Conservation (phyloP, 2,329 filamentous ascomycete species). For the Ophiocordyceps polyrhachis-furcata region DNA sequence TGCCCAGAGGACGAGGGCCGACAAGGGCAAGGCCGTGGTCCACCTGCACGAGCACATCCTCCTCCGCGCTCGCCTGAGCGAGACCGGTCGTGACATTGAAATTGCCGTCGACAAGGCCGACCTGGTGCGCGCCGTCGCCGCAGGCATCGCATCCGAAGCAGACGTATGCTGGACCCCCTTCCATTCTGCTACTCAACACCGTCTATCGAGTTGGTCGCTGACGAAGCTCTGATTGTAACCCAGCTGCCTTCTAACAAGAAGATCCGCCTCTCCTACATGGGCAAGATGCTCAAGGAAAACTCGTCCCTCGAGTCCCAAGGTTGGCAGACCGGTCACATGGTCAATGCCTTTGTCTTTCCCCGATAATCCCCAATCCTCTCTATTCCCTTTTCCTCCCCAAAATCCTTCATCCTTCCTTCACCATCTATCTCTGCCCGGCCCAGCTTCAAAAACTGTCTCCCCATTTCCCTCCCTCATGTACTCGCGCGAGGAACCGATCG, state of each 20-base stretch:
- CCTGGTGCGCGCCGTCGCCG: slow-evolving; percentile 42
- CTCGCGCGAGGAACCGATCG: neutral
- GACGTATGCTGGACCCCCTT: slow-evolving; percentile 2
- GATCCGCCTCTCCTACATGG: slow-evolving; percentile 62
- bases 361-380: slow-evolving; percentile 10
- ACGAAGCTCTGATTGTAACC: neutral
- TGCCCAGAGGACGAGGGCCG: slow-evolving; percentile 23
- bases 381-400: neutral
- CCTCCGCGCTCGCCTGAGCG: slow-evolving; percentile 46
- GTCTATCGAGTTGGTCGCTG: neutral
- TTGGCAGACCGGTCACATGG: slow-evolving; percentile 55
- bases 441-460: neutral
- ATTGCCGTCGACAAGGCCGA: slow-evolving; percentile 40
- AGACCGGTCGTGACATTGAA: slow-evolving; percentile 43
- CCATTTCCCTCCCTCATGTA: neutral
- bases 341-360: slow-evolving; percentile 57
- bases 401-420: neutral
- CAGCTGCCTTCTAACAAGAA: slow-evolving; percentile 40
- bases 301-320: slow-evolving; percentile 47
- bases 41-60: slow-evolving; percentile 35
- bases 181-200: neutral
- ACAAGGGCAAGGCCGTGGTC: slow-evolving; percentile 39
- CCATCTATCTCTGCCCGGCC: too few relatives aligned
- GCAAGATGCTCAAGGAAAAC: slow-evolving; percentile 57
- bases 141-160: slow-evolving; percentile 30